Percentiles rank a stretch among this genome's conserved stretches.
Conservation (phyloP, 2,329 filamentous ascomycete genomes). For the Ophiocordyceps camponoti-saundersi region DNA sequence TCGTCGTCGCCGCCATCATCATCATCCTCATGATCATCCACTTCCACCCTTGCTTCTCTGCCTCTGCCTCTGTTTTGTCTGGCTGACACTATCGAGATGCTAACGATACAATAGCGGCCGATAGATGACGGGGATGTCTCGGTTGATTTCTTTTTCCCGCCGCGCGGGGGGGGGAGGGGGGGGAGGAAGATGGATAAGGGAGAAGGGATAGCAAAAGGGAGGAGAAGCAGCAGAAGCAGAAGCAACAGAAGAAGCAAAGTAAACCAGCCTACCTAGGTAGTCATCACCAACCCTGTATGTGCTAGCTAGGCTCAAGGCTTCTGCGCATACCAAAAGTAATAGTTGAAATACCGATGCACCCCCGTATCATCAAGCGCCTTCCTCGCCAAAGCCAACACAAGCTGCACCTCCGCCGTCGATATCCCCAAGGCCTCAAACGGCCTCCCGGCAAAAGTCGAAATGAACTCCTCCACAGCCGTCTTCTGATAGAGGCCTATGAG, state of each 20-base stretch:
- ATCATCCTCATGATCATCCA: no score
- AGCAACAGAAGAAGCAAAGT: not conserved
- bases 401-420: conserved; percentile 11
- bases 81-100: no score
- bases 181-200: no score
- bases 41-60: no score
- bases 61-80: no score
- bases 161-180: no score
- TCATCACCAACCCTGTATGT: not conserved
- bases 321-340: conserved; percentile 20
- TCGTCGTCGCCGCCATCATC: no score
- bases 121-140: no score
- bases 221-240: not conserved
- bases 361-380: conserved; percentile 9
- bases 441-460: conserved; percentile 18
- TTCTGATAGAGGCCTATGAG: conserved; percentile 21
- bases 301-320: conserved; percentile 11
- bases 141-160: no score
- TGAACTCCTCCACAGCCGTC: conserved; percentile 16
- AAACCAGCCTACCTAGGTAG: no score
- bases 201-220: no score
- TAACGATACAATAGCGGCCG: no score
- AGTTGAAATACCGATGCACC: conserved; percentile 18
- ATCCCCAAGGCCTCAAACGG: conserved; percentile 14
- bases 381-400: conserved; percentile 10